Evolutionary conservation across 345 rosid species (phyloP), one percentile per base, ranked within the genome.

Genomic region (Erysimum cheiranthoides): DNA sequence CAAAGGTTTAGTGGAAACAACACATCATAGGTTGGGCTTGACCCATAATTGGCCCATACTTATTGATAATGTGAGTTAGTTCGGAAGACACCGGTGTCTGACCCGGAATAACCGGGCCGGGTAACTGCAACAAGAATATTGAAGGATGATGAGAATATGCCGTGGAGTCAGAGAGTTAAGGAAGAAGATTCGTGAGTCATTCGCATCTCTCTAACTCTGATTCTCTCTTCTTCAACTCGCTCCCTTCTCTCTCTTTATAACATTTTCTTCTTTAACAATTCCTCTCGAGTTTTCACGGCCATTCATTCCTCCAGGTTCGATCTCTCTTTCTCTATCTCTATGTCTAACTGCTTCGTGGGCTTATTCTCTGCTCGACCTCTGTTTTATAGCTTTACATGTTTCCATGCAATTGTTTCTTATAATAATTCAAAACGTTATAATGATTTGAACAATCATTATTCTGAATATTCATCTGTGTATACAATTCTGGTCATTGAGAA

Each of bases 161-260:
- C 68, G 6, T 57, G 52, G 71, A 70, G 59, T 35, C 49, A 36
- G 57, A 73, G 65, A 68, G 38, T 76, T 27, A 28, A 77, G 71
- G 76, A 38, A 64, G 67, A 78, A 78, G 77, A 78, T 78, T 78
- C 81, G 5, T 39, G 31, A 14, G 25, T 77, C 80, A 71, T 77
- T 77, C 76, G 80, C 80, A 78, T 78, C 81, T 76, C 70, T 71
- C 63, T 71, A 0, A 25, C 72, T 71, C 71, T 77, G 61, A 70
- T 77, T 56, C 80, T 36, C 70, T 76, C 62, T 40, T 17, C 31
- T 43, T 69, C 70, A 12, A 10, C 59, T 59, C 27, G 4, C 5
- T 40, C 61, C 38, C 18, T 62, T 49, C 50, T 56, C 27, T 65
- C 66, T 66, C 17, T 78, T 66, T 78, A 57, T 58, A 13, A 25